Evolutionary conservation across 768 basidiomycete genomes (phyloP).

Genomic region (Panaeolus cyanescens): DNA sequence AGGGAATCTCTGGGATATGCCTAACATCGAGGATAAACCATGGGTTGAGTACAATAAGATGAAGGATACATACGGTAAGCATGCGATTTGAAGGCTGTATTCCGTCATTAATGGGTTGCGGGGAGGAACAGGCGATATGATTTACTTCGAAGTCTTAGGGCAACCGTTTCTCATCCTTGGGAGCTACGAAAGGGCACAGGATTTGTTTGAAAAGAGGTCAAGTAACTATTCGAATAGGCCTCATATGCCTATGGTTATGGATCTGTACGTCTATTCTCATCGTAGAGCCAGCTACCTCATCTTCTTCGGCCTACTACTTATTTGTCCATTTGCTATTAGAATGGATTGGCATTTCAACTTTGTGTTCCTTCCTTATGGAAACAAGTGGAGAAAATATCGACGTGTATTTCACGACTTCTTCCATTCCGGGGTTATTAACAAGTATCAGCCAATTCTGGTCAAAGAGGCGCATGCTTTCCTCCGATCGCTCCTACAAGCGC

Average conservation of each 20-base stretch:
- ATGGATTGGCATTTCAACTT: constrained; percentile 39
- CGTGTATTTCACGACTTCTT: constrained; percentile 34
- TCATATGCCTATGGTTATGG: constrained; percentile 23
- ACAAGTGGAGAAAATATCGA: constrained; percentile 35
- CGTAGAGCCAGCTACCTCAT: too few species aligned
- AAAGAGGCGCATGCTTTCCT: constrained; percentile 28
- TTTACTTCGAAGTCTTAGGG: constrained; percentile 23
- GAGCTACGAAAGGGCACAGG: constrained; percentile 34
- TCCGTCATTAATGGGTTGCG: constrained; percentile 45
- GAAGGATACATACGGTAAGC: constrained; percentile 42
- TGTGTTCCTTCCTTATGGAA: constrained; percentile 32
- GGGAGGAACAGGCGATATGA: constrained; percentile 30
- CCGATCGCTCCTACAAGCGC: constrained; percentile 18
- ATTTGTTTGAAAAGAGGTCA: constrained; percentile 45
- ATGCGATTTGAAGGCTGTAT: constrained; percentile 25
- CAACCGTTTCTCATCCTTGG: constrained; percentile 32
- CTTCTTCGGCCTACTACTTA: too few species aligned
- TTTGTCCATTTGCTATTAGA: not conserved
- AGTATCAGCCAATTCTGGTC: constrained; percentile 27
- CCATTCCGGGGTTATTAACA: constrained; percentile 21
- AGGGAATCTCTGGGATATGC: constrained; percentile 32
- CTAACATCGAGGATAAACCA: not conserved
- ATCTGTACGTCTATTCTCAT: constrained; percentile 12
- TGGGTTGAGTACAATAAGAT: constrained; percentile 12
- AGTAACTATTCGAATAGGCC: constrained; percentile 30